phyloP scores from a whole-genome alignment of 2,329 filamentous ascomycete genomes.

The Alternaria sp. region DNA sequence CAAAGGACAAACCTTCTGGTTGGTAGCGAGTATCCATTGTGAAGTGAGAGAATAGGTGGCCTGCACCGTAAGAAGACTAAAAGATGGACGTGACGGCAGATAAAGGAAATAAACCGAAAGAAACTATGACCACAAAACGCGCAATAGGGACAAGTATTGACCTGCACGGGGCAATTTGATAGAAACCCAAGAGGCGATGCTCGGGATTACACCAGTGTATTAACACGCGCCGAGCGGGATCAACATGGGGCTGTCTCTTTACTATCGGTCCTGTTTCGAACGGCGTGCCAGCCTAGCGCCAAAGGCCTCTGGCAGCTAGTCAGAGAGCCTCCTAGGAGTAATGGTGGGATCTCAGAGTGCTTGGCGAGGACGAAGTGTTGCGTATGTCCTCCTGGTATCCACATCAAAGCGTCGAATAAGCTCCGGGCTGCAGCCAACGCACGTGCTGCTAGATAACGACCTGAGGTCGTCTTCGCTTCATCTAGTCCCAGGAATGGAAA shows the following conservation, averaged over 20 bases:
- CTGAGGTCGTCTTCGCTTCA: conserved; percentile 33
- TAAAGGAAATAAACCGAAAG: conserved; percentile 16
- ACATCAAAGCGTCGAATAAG: conserved; percentile 43
- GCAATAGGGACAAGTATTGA: conserved; percentile 23
- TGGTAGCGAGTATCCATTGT: conserved; percentile 46
- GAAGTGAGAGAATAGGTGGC: conserved; percentile 36
- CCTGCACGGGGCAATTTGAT: conserved; percentile 38
- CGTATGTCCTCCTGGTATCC: conserved; percentile 43
- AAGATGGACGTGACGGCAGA: conserved; percentile 27
- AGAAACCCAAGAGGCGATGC: conserved; percentile 26
- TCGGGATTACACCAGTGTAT: conserved; percentile 33
- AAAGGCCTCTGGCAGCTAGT: conserved; percentile 36
- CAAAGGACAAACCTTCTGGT: conserved; percentile 38
- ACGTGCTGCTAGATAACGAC: conserved; percentile 31
- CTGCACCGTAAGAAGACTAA: conserved; percentile 40
- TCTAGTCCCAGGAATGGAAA: conserved; percentile 24
- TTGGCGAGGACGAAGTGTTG: conserved; percentile 46
- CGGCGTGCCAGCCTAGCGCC: conserved; percentile 31
- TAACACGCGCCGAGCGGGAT: conserved; percentile 33
- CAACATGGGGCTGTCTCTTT: conserved; percentile 25
- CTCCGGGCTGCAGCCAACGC: conserved; percentile 30
- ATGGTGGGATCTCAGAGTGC: conserved; percentile 33
- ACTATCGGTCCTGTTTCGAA: conserved; percentile 42
- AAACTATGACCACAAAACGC: conserved; percentile 24
- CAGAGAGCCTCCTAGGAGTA: conserved; percentile 26